Evolutionary conservation across 2,329 filamentous ascomycete genomes (phyloP).

Genomic region (Alternaria tenuissima): DNA sequence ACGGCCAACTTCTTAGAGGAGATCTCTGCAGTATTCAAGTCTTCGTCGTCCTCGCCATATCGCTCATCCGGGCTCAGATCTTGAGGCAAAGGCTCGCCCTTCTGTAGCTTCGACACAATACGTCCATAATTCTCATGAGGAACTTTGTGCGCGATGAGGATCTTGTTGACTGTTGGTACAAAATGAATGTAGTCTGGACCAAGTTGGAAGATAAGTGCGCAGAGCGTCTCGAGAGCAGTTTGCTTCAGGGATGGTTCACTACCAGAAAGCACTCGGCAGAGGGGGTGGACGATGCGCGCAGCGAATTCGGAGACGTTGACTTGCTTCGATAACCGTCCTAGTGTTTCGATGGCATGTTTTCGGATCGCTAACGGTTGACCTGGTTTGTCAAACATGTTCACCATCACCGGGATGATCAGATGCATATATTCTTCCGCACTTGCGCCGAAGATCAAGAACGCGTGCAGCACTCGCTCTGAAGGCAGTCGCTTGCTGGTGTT

Average conservation of each 20-base stretch:
- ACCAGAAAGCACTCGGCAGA: constrained; percentile 80
- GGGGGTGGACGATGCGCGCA: constrained; percentile 92
- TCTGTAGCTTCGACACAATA: constrained; percentile 89
- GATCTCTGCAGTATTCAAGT: constrained; percentile 82
- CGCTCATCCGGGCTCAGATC: constrained; percentile 87
- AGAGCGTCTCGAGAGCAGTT: constrained; percentile 90
- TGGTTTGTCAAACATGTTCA: constrained; percentile 90
- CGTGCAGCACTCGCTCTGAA: constrained; percentile 90
- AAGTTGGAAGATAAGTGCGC: constrained; percentile 93
- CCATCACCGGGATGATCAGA: constrained; percentile 93
- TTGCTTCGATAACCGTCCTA: constrained; percentile 91
- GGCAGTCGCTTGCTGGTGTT: constrained; percentile 76
- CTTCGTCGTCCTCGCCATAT: constrained; percentile 80
- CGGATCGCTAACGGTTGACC: constrained; percentile 81
- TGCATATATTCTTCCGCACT: constrained; percentile 99
- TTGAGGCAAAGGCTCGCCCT: constrained; percentile 92
- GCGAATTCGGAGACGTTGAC: constrained; percentile 98
- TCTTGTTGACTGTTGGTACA: constrained; percentile 89
- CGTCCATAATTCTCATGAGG: constrained; percentile 92
- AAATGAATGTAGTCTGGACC: constrained; percentile 96
- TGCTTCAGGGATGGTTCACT: constrained; percentile 77
- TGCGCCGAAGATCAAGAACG: constrained; percentile 93
- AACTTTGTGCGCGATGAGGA: constrained; percentile 78
- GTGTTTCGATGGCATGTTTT: constrained; percentile 90
- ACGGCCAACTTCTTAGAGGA: constrained; percentile 94